A percentile compares a stretch with the other conserved stretches of the same genome.
Conservation (phyloP, 352 stramenopile genomes). For the Achlya hypogyna region DNA sequence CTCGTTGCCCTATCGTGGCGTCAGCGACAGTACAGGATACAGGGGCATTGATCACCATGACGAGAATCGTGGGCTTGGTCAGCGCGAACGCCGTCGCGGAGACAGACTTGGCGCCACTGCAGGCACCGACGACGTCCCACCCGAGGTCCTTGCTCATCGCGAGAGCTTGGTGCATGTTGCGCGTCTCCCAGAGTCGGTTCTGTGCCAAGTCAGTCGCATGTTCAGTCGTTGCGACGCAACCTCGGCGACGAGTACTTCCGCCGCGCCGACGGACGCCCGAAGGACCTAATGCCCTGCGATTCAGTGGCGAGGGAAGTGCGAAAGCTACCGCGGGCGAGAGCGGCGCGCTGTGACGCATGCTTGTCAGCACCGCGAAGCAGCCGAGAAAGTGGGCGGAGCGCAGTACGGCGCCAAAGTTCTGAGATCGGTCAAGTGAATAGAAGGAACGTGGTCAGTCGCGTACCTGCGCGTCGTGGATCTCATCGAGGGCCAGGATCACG, state of each 20-base stretch:
- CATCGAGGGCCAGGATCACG: constrained; percentile 63
- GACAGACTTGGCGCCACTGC: constrained; percentile 62
- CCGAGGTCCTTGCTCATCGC: constrained; percentile 53
- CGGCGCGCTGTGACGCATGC: constrained; percentile 58
- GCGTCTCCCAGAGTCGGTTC: constrained; percentile 53
- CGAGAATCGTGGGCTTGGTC: constrained; percentile 57
- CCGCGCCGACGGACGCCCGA: constrained; percentile 55
- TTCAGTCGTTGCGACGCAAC: no score
- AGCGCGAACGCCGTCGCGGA: constrained; percentile 40
- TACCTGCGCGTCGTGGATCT: constrained; percentile 71
- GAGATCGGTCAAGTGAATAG: neutral
- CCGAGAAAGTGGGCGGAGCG: constrained; percentile 72
- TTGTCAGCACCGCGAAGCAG: constrained; percentile 53
- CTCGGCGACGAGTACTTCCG: constrained; percentile 69
- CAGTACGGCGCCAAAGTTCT: constrained; percentile 73
- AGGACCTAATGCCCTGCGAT: constrained; percentile 31
- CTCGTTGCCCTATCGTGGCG: constrained; percentile 48
- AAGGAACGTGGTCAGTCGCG: neutral
- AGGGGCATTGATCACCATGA: constrained; percentile 42
- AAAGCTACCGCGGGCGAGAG: constrained; percentile 47
- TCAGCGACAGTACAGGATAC: neutral
- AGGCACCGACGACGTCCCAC: constrained; percentile 63
- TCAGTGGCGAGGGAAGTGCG: neutral
- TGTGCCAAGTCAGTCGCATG: constrained; percentile 24
- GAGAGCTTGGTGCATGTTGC: constrained; percentile 60